Evolutionary conservation across 2,329 filamentous ascomycete genomes (phyloP), one percentile per base, ranked within the genome.

Genomic region (Fusarium buharicum): DNA sequence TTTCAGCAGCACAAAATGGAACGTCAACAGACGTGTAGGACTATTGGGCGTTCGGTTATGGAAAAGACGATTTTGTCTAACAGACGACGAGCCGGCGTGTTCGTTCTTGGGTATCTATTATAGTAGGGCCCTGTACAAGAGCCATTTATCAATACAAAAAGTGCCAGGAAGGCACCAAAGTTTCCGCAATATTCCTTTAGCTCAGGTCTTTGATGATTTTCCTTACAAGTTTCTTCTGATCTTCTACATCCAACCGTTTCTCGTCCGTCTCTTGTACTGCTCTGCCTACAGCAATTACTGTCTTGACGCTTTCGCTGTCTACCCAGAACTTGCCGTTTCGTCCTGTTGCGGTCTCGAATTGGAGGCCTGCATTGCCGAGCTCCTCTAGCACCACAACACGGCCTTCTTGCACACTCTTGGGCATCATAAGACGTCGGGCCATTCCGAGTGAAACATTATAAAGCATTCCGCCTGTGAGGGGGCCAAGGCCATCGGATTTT

Each of bases 291-390:
- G 87, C 84, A 60, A 97, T 79, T 8, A 93, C 89, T 28, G 87
- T 88, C 77, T 85, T 90, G 33, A 89, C 79, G 60, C 82, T 90
- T 24, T 90, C 90, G 66, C 90, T 93, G 72, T 94, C 89, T 13
- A 98, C 90, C 93, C 95, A 98, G 18, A 98, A 85, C 74, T 87
- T 89, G 36, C 95, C 95, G 75, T 99, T 99, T 71, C 92, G 86
- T 16, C 95, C 95, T 9, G 97, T 91, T 1, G 94, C 94, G 57
- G 96, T 91, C 81, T 99, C 95, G 74, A 98, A 99, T 17, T 90
- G 88, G 13, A 97, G 77, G 50, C 92, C 94, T 55, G 88, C 88
- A 4, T 73, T 75, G 4, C 89, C 93, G 13, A 98, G 78, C 72
- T 92, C 90, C 62, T 96, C 91, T 53, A 98, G 76, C 22, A 97